Evolutionary conservation across 1,284 basidiomycete species (phyloP), one percentile per base, ranked within the genome.

Genomic region (Schizopora paradoxa): DNA sequence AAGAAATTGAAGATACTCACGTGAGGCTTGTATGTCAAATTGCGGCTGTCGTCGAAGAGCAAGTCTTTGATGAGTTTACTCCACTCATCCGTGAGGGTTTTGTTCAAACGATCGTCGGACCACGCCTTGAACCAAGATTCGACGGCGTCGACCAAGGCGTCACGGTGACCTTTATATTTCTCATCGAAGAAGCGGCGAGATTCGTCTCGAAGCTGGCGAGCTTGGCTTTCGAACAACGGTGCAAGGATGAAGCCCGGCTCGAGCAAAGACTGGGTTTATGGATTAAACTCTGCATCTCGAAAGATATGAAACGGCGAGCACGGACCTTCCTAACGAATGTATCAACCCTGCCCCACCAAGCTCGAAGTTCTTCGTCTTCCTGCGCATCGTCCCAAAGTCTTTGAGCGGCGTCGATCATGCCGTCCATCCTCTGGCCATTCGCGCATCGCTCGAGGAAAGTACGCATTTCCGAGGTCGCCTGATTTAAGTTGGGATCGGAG

Each of bases 391-490:
- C 72, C 57, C 85, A 86, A 34, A 98, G 72, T 11, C 76, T 76
- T 59, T 86, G 74, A 48, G 87, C 70, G 8, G 91, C 78, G 54
- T 88, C 76, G 41, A 87, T 70, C 50, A 95, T 79, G 38, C 74
- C 67, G 50, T 85, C 70, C 63, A 91, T 68, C 43, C 70, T 73
- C 58, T 76, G 57, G 55, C 77, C 79, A 59, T 93, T 87, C 29
- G 94, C 93, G 62, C 97, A 95, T 31, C 94, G 83, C 68, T 97
- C 93, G 43, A 96, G 77, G 10, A 98, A 72, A 1, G 79, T 82
- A 42, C 87, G 78, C 32, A 95, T 76, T 59, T 91, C 82, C 26
- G 61, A 54, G 16, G 76, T 71, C 3, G 86, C 75, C n/a, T 70
- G 64, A 42, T 76, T 69, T 55, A 91, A 67, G 67, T 23, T 68